phyloP scores from a whole-genome alignment of 2,329 filamentous ascomycete genomes.

The Stagonosporopsis cucurbitacearum region DNA sequence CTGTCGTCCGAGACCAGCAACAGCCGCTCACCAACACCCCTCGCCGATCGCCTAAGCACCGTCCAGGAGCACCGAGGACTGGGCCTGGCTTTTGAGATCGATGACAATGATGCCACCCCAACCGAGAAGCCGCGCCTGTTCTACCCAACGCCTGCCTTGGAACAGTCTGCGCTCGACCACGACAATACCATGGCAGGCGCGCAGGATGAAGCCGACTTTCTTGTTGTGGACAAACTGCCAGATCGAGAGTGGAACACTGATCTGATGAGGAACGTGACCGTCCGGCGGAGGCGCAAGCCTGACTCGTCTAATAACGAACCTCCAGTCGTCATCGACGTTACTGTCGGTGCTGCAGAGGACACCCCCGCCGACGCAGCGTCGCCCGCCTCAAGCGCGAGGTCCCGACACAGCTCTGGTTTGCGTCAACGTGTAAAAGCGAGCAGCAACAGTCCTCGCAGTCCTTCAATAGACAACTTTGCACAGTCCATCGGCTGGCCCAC shows the following conservation, averaged over 20 bases:
- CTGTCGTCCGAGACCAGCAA: constrained; percentile 44
- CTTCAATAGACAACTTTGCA: constrained; percentile 57
- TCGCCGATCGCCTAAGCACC: constrained; percentile 35
- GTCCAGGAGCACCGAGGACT: constrained; percentile 43
- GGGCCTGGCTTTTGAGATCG: constrained; percentile 45
- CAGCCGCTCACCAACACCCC: constrained; percentile 39
- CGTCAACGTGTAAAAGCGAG: constrained; percentile 45
- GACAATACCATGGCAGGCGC: constrained; percentile 22
- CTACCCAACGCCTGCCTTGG: constrained; percentile 9
- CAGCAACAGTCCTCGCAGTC: constrained; percentile 40
- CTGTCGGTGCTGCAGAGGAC: constrained; percentile 10
- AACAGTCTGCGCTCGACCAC: constrained; percentile 1
- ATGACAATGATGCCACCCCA: constrained; percentile 42
- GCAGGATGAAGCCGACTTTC: constrained; percentile 24
- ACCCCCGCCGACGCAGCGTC: constrained; percentile 24
- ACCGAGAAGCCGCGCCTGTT: constrained; percentile 29
- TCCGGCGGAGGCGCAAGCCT: constrained; percentile 46
- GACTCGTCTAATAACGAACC: constrained; percentile 30
- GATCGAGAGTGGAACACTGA: constrained; percentile 50
- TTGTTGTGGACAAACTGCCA: constrained; percentile 35
- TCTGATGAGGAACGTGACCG: constrained; percentile 51
- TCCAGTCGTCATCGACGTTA: not conserved
- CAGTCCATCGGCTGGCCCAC: constrained; percentile 59
- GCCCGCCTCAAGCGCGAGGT: constrained; percentile 27
- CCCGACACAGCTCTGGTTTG: constrained; percentile 35